Conservation (phyloP, 2,329 filamentous ascomycete genomes). For the Leptographium lundbergii region DNA sequence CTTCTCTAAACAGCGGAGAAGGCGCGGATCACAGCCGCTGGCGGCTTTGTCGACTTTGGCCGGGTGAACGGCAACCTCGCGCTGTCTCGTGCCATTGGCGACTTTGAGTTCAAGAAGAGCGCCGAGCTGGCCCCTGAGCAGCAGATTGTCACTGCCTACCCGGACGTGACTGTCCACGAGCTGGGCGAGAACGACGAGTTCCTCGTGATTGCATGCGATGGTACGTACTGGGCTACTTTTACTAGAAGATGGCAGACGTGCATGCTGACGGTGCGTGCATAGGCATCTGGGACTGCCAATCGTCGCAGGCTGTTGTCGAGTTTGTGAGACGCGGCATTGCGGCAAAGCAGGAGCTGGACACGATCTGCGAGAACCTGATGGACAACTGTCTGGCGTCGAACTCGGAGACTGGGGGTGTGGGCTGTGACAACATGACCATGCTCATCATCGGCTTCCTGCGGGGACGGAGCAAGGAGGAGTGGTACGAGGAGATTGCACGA, state of each 20-base stretch:
- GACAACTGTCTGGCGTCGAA: conserved; percentile 97
- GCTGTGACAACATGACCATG: conserved; percentile 99
- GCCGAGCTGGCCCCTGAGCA: conserved; percentile 94
- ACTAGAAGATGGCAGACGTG: no score
- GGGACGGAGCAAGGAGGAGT: conserved; percentile 90
- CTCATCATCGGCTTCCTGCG: conserved; percentile 76
- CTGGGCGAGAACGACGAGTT: conserved; percentile 92
- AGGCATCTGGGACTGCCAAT: conserved; percentile 99
- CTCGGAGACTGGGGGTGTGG: conserved; percentile 93
- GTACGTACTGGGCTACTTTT: conserved; percentile 51
- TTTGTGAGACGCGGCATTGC: conserved; percentile 95
- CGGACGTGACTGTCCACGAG: conserved; percentile 86
- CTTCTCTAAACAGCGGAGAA: conserved; percentile 59
- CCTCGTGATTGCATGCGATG: conserved; percentile 81
- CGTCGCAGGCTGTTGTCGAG: conserved; percentile 91
- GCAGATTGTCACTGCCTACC: conserved; percentile 95
- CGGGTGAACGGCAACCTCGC: conserved; percentile 97
- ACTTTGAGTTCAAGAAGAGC: conserved; percentile 99
- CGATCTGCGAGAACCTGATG: conserved; percentile 99
- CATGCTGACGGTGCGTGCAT: neutral
- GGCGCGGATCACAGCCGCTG: conserved; percentile 86
- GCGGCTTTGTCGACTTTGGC: conserved; percentile 96
- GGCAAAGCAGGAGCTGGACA: conserved; percentile 85
- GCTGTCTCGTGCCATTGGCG: conserved; percentile 90
- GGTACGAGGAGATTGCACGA: conserved; percentile 92